These are phyloP conservation scores for Plasmodium coatneyi DNA, from an alignment of 169 alveolate species.

Conservation along the genomic window DNA sequence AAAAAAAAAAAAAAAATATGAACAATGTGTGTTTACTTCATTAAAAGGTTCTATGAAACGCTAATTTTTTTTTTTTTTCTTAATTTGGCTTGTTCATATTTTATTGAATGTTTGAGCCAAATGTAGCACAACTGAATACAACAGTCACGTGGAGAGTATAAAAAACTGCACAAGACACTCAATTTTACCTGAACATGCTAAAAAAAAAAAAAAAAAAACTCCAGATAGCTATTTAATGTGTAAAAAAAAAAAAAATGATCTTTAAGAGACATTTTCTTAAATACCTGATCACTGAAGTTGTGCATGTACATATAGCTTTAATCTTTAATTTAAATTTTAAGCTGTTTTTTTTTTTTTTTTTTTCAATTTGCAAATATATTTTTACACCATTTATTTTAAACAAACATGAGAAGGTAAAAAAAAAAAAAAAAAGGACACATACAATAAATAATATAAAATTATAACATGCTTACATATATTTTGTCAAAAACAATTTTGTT, in stretches of 20 bases:
- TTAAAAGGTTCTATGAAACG: slow-evolving; percentile 1
- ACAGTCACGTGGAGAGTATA: slow-evolving; percentile 4
- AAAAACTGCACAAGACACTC: not conserved
- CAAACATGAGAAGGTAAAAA: not conserved
- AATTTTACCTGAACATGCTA: slow-evolving; percentile 1
- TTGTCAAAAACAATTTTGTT: slow-evolving; percentile 1
- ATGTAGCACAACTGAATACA: slow-evolving; percentile 1
- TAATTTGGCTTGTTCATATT: slow-evolving; percentile 16
- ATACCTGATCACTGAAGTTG: slow-evolving; percentile 9
- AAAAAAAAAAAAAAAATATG: slow-evolving; percentile 6
- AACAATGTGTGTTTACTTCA: not conserved
- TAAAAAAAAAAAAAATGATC: slow-evolving; percentile 3
- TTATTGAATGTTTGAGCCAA: slow-evolving; percentile 1
- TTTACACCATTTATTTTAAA: slow-evolving; percentile 11
- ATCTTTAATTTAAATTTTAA: slow-evolving; percentile 5
- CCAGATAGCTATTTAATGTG: not conserved
- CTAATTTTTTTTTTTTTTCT: not conserved
- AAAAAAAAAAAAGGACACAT: slow-evolving; percentile 4
- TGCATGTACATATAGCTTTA: slow-evolving; percentile 22
- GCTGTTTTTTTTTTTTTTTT: not conserved
- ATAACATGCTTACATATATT: slow-evolving; percentile 1
- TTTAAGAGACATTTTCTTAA: not conserved
- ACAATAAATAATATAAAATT: not conserved
- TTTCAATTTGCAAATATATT: not conserved
- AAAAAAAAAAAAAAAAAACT: slow-evolving; percentile 8